A percentile compares a stretch with the other conserved stretches of the same genome.
phyloP scores from a whole-genome alignment of 768 basidiomycete genomes.

The Lactarius trivialis region DNA sequence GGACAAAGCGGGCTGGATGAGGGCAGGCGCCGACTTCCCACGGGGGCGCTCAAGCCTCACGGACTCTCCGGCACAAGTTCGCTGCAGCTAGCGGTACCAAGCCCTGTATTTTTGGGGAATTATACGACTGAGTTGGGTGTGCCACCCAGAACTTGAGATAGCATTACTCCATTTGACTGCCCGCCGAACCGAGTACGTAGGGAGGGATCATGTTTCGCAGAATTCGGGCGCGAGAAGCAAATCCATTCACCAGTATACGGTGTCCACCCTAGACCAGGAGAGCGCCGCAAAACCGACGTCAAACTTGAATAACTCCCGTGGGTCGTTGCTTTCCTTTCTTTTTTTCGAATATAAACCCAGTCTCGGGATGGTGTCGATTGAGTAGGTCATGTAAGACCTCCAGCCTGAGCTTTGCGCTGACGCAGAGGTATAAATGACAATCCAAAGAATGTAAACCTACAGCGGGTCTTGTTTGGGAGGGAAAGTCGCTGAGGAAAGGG shows the following conservation, averaged over 20 bases:
- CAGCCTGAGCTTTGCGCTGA: not conserved
- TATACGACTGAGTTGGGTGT: not conserved
- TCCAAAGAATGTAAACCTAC: not conserved
- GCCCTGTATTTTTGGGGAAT: not conserved
- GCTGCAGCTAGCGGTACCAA: not conserved
- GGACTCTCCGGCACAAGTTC: not conserved
- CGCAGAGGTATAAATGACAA: not conserved
- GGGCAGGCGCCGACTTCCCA: conserved; percentile 8
- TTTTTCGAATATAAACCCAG: not conserved
- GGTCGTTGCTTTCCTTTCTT: not conserved
- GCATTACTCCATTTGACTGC: not conserved
- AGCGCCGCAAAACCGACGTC: not conserved
- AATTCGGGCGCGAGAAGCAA: not conserved
- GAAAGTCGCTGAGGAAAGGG: not conserved
- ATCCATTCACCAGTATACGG: not conserved
- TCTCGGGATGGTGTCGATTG: not conserved
- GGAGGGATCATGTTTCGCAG: not conserved
- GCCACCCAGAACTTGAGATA: not conserved
- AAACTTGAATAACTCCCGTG: not conserved
- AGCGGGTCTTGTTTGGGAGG: not conserved
- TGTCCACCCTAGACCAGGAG: not conserved
- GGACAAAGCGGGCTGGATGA: conserved; percentile 3
- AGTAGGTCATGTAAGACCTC: not conserved
- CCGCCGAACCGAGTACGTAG: not conserved
- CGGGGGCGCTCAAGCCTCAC: not conserved